Percentiles rank a stretch among this genome's conserved stretches.
Conservation (phyloP, 768 basidiomycete species). For the Saitozyma sp. region DNA sequence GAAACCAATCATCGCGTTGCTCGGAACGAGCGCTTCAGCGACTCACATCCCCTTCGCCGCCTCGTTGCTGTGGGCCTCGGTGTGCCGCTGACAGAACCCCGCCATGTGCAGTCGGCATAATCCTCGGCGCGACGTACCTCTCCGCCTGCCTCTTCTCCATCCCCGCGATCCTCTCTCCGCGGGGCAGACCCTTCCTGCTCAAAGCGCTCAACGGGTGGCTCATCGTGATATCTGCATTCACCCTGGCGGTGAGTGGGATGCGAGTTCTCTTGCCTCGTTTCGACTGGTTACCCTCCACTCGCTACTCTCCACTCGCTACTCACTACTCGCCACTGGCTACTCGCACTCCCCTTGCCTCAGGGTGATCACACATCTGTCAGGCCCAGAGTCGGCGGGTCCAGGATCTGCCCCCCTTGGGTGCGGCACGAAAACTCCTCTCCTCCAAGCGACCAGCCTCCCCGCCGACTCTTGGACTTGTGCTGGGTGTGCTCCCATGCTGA, state of each 20-base stretch:
- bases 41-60: too few relatives aligned
- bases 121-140: constrained; percentile 63
- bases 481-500: not conserved
- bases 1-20: too few relatives aligned
- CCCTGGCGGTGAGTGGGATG: constrained; percentile 12
- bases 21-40: too few relatives aligned
- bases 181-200: constrained; percentile 68
- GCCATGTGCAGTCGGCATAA: constrained; percentile 62
- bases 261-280: too few relatives aligned
- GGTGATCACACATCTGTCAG: too few relatives aligned
- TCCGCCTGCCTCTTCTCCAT: constrained; percentile 71
- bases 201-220: constrained; percentile 74
- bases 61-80: not conserved
- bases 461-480: not conserved
- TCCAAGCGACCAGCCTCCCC: not conserved
- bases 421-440: too few relatives aligned
- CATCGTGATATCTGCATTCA: constrained; percentile 57
- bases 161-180: constrained; percentile 67
- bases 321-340: too few relatives aligned
- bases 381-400: too few relatives aligned
- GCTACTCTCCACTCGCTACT: too few relatives aligned
- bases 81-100: not conserved
- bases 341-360: too few relatives aligned
- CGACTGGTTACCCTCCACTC: too few relatives aligned
- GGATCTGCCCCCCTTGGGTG: too few relatives aligned